These are phyloP conservation scores for Aspergillus conjunctus DNA, from an alignment of 495 filamentous ascomycete genomes.

Conservation along the genomic window DNA sequence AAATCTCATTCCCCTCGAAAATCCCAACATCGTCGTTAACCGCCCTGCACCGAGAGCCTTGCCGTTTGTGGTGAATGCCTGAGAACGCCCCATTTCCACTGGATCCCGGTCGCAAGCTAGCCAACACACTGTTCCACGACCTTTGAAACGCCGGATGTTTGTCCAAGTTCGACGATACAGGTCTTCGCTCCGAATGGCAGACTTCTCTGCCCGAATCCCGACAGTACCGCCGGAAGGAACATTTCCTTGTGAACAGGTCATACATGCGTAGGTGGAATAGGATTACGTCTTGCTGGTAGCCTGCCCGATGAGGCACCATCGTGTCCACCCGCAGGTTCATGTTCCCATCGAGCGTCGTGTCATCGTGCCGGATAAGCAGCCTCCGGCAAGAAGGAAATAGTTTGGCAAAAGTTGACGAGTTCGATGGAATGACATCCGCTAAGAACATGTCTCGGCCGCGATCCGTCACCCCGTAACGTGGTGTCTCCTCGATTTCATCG, in stretches of 20 bases:
- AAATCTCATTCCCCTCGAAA: slow-evolving; percentile 31
- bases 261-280: slow-evolving; percentile 97
- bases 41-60: slow-evolving; percentile 64
- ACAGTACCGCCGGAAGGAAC: slow-evolving; percentile 89
- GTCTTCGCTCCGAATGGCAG: slow-evolving; percentile 80
- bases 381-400: slow-evolving; percentile 84
- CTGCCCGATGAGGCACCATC: slow-evolving; percentile 58
- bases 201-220: slow-evolving; percentile 92
- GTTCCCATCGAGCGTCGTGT: slow-evolving; percentile 89
- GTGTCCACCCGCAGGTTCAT: slow-evolving; percentile 96
- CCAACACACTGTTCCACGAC: slow-evolving; percentile 76
- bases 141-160: slow-evolving; percentile 60
- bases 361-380: slow-evolving; percentile 85
- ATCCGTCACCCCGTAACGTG: slow-evolving; percentile 61
- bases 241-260: slow-evolving; percentile 81
- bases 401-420: slow-evolving; percentile 78
- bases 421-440: slow-evolving; percentile 69
- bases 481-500: slow-evolving; percentile 61
- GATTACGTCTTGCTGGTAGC: slow-evolving; percentile 65
- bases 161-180: slow-evolving; percentile 52
- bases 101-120: slow-evolving; percentile 63
- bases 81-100: slow-evolving; percentile 34
- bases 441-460: slow-evolving; percentile 62
- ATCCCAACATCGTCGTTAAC: slow-evolving; percentile 56
- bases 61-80: slow-evolving; percentile 33